Conservation (phyloP, 2,329 filamentous ascomycete species). For the Pseudocercospora ulei region DNA sequence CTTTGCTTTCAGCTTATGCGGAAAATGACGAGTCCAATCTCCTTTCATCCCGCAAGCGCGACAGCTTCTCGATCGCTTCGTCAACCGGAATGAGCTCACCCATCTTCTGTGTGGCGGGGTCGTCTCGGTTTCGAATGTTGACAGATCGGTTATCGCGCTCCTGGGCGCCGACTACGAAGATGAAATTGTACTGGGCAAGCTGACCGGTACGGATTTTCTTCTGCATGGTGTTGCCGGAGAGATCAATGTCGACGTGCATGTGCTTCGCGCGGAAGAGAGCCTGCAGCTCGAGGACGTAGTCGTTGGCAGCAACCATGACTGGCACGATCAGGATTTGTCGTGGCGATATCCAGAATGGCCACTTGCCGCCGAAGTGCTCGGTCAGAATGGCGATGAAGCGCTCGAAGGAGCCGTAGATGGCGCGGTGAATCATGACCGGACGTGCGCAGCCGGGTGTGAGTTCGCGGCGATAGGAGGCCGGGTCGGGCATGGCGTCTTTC, state of each 20-base stretch:
- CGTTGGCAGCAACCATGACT: slow-evolving; percentile 60
- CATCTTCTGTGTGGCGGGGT: slow-evolving; percentile 52
- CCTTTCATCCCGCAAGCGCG: slow-evolving; percentile 39
- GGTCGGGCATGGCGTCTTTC: slow-evolving; percentile 29
- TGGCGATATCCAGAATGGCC: slow-evolving; percentile 83
- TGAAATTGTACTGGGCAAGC: slow-evolving; percentile 73
- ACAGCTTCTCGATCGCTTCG: slow-evolving; percentile 49
- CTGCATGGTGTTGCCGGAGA: slow-evolving; percentile 69
- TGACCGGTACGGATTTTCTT: slow-evolving; percentile 83
- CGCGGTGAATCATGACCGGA: slow-evolving; percentile 79
- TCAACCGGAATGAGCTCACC: slow-evolving; percentile 53
- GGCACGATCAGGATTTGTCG: slow-evolving; percentile 71
- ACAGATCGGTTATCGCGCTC: slow-evolving; percentile 52
- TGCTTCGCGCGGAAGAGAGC: slow-evolving; percentile 53
- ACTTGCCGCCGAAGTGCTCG: slow-evolving; percentile 78
- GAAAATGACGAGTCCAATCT: slow-evolving; percentile 22
- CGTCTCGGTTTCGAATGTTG: slow-evolving; percentile 57
- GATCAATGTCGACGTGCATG: slow-evolving; percentile 62
- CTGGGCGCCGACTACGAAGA: slow-evolving; percentile 59
- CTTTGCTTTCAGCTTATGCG: neutral
- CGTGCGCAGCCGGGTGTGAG: slow-evolving; percentile 62
- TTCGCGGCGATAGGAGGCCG: slow-evolving; percentile 37
- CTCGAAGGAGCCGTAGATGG: slow-evolving; percentile 63
- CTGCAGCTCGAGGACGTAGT: slow-evolving; percentile 68
- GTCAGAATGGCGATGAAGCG: slow-evolving; percentile 64